Base-by-base conservation (phyloP, 176 grass and related monocot species). In the Neostapfia colusana region DNA sequence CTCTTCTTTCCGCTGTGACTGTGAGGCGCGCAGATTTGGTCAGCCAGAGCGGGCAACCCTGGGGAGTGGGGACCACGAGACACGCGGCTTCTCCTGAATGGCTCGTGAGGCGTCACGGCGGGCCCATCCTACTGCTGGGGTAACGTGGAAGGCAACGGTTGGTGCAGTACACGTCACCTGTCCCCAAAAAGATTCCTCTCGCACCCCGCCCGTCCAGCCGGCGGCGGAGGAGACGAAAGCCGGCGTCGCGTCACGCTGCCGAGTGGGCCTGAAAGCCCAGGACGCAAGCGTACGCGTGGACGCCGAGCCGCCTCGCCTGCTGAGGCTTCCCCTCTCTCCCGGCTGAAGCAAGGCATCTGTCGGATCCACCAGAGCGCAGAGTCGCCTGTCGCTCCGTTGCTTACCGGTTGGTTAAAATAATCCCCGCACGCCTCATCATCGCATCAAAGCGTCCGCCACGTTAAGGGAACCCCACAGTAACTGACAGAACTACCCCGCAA, bases 381-480 rank as follows among this genome's bases (percentile, higher is more conserved):
- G 10, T 45, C 43, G 11, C 70, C 14, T 40, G 54, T 46, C 73
- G 46, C 74, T 64, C 50, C 60, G 53, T 73, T 66, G 48, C 73
- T 15, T 76, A 75, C 79, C 55, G 43, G 70, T 65, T 70, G 42
- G 70, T 77, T 31, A 40, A 78, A 1, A 13, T 10, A 57, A 26
- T 5, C 21, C 76, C 74, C 14, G 23, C 67, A 10, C 50, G 25
- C 21, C 68, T 42, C 69, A 44, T 79, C 80, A 15, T 78, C 51
- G 36, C 65, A 69, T 35, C 53, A 10, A 35, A 43, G 24, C 27
- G 20, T n/a, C 10, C 81, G 60, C 23, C 18, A 72, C 66, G 12
- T 5, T 43, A 10, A 67, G 24, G 24, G 26, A 28, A 56, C 5
- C 0, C 0, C 5, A 9, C 0, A 0, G 24, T 51, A 9, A 6